Evolutionary conservation across 306 rosid genomes (phyloP), one percentile per base, ranked within the genome.

Genomic region (Begonia peltatifolia): DNA sequence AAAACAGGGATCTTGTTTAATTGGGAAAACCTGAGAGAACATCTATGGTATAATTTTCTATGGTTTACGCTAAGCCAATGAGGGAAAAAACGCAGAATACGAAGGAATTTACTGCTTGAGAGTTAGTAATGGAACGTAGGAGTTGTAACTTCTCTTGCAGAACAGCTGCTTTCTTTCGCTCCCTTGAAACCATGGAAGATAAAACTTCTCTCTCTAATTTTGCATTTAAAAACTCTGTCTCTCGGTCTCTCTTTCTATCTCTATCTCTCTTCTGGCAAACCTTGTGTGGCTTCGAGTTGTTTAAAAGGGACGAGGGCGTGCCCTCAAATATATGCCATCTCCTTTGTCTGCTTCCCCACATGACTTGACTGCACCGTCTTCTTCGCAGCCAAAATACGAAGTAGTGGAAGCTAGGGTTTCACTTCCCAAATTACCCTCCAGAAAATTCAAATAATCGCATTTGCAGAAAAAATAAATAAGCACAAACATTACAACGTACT

Each of bases 111-210:
- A 90, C 99, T 79, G 99, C 87, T 67, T 81, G 79, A 73, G 99
- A 86, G 72, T 86, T 79, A 57, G 99, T 90, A 68, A 90, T 71
- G 60, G 95, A 90, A 60, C 99, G 95, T 85, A 90, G 99, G 38
- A 83, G 78, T 67, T 86, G 95, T 56, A 90, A 87, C 77, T 90
- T 83, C 78, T 90, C 94, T 76, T 86, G 89, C 74, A 86, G 88
- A 38, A 47, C 57, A 38, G 62, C 79, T 68, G 78, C 79, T 62
- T 75, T 76, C 82, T 81, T 83, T 76, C 69, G 95, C 86, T 86
- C 94, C 74, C 81, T 86, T 63, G 99, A 83, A 64, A 79, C 86
- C 99, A 90, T 70, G 59, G 52, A 6, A 14, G 38, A 30, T 30
- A 3, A 9, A 30, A 30, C 38, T 42, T 67, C 56, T 6, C 38